Conservation (phyloP, 805 yeast species). For the Monosporozyma yasuniensis region DNA sequence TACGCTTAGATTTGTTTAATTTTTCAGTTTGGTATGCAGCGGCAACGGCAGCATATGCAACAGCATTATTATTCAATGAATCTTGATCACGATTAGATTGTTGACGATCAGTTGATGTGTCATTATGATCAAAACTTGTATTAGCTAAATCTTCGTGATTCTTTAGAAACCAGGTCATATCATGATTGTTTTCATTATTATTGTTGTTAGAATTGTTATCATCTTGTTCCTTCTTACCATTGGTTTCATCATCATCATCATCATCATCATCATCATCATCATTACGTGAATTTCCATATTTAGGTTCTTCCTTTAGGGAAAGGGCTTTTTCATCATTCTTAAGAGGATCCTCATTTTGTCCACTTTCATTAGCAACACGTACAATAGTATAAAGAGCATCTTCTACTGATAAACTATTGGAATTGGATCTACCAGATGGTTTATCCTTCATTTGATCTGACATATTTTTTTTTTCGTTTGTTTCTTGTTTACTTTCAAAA, state of each 20-base stretch:
- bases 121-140: background rate
- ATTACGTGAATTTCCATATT: background rate
- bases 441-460: background rate
- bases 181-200: slow-evolving; percentile 6
- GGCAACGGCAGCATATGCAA: slow-evolving; percentile 29
- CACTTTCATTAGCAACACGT: slow-evolving; percentile 50
- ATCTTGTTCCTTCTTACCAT: slow-evolving; percentile 1
- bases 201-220: slow-evolving; percentile 7
- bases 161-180: slow-evolving; percentile 22
- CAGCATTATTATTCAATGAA: slow-evolving; percentile 8
- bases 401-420: slow-evolving; percentile 42
- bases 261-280: background rate
- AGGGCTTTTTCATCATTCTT: slow-evolving; percentile 16
- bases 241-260: background rate
- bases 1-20: slow-evolving; percentile 9
- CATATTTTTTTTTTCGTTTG: background rate
- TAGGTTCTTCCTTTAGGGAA: slow-evolving; percentile 6
- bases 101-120: background rate
- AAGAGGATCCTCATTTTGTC: slow-evolving; percentile 2
- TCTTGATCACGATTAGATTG: slow-evolving; percentile 2
- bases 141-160: slow-evolving; percentile 13
- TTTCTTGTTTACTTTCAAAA: background rate
- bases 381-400: slow-evolving; percentile 75
- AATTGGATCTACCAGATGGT: background rate
- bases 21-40: slow-evolving; percentile 25